phyloP scores from a whole-genome alignment of 371 early-diverging fungal genomes.

The Chytridiales sp. region DNA sequence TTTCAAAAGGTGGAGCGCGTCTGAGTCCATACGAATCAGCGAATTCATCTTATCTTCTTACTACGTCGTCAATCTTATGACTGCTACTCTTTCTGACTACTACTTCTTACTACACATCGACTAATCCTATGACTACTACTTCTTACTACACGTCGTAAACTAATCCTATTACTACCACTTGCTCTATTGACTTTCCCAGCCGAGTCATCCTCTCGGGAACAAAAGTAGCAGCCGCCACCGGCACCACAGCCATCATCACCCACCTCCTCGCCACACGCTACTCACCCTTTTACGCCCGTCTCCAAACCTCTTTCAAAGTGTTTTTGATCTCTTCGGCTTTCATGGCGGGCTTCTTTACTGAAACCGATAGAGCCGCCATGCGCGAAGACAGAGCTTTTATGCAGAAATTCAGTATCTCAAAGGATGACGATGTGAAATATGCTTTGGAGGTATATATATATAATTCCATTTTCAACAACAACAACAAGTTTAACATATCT shows the following conservation, averaged over 20 bases:
- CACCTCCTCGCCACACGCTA: conserved; percentile 10
- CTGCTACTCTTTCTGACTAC: no score
- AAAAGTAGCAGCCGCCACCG: conserved; percentile 16
- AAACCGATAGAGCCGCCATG: conserved; percentile 40
- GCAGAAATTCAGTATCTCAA: conserved; percentile 19
- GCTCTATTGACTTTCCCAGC: conserved; percentile 6
- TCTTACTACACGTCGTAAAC: neutral
- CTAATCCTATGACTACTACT: no score
- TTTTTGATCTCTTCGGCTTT: conserved; percentile 27
- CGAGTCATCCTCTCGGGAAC: conserved; percentile 26
- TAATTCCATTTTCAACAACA: no score
- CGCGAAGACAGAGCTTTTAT: conserved; percentile 32
- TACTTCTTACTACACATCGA: no score
- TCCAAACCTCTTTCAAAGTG: conserved; percentile 32
- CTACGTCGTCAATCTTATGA: no score
- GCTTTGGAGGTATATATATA: no score
- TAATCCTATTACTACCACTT: neutral
- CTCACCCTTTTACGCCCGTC: conserved; percentile 19
- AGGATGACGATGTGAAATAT: conserved; percentile 9
- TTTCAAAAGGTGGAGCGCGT: no score
- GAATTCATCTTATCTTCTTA: no score
- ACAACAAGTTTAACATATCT: no score
- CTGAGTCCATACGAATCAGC: no score
- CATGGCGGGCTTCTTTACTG: conserved; percentile 38
- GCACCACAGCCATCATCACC: conserved; percentile 10